Evolutionary conservation across 768 basidiomycete species (phyloP).

Genomic region (Cystobasidium tubakii): DNA sequence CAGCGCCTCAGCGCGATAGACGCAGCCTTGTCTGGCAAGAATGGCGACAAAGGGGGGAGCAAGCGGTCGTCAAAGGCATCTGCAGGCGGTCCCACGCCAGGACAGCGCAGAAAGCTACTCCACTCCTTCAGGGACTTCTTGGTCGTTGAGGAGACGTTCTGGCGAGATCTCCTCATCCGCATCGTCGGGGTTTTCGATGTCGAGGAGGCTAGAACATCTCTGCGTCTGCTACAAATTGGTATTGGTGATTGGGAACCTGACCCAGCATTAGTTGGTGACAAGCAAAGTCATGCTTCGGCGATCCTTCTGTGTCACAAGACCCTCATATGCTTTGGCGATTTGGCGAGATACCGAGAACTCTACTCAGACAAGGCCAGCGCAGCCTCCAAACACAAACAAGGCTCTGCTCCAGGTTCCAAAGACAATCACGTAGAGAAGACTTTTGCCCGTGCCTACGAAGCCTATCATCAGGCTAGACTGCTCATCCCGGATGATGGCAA

Average conservation of each 20-base stretch:
- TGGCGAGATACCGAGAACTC: slow-evolving; percentile 85
- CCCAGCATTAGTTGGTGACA: slow-evolving; percentile 41
- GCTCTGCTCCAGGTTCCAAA: slow-evolving; percentile 42
- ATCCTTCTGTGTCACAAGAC: slow-evolving; percentile 78
- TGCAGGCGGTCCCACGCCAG: slow-evolving; percentile 46
- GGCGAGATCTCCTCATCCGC: slow-evolving; percentile 70
- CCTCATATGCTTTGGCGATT: slow-evolving; percentile 84
- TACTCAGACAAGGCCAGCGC: slow-evolving; percentile 56
- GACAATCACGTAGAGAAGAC: slow-evolving; percentile 56
- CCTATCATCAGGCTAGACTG: slow-evolving; percentile 76
- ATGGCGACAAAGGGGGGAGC: background rate
- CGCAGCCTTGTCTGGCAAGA: slow-evolving; percentile 38
- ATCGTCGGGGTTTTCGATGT: slow-evolving; percentile 67
- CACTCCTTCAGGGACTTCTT: slow-evolving; percentile 87
- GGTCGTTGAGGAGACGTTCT: slow-evolving; percentile 83
- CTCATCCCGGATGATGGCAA: slow-evolving; percentile 85
- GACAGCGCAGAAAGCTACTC: slow-evolving; percentile 77
- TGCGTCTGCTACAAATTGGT: slow-evolving; percentile 54
- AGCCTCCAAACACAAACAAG: slow-evolving; percentile 38
- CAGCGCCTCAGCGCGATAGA: slow-evolving; percentile 65
- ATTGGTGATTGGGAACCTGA: slow-evolving; percentile 36
- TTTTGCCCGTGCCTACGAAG: slow-evolving; percentile 69
- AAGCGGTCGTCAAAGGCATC: background rate
- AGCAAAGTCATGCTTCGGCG: slow-evolving; percentile 56
- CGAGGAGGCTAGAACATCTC: slow-evolving; percentile 59